These are phyloP conservation scores for Tothia fuscella DNA, from an alignment of 2,329 filamentous ascomycete genomes.

Conservation along the genomic window DNA sequence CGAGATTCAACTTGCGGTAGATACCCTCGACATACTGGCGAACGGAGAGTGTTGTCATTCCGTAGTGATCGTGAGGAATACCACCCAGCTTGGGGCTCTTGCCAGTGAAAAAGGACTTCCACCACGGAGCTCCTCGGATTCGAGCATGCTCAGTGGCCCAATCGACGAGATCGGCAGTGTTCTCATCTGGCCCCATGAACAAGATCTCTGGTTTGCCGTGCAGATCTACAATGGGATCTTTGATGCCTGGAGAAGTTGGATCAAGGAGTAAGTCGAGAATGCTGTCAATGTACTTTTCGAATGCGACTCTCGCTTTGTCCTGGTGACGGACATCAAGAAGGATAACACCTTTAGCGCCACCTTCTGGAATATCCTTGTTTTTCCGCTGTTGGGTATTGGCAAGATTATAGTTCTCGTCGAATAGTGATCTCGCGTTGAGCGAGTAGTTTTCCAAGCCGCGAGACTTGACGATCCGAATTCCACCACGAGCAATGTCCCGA, in stretches of 20 bases:
- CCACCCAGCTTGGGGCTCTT: slow-evolving; percentile 94
- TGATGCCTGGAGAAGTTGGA: slow-evolving; percentile 87
- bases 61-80: slow-evolving; percentile 91
- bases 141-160: slow-evolving; percentile 98
- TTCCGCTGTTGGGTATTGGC: slow-evolving; percentile 98
- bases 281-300: slow-evolving; percentile 99
- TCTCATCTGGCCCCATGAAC: slow-evolving; percentile 98
- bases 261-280: slow-evolving; percentile 90
- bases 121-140: slow-evolving; percentile 81
- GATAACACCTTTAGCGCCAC: slow-evolving; percentile 95
- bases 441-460: slow-evolving; percentile 89
- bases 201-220: slow-evolving; percentile 93
- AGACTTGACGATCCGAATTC: slow-evolving; percentile 97
- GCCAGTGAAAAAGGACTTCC: slow-evolving; percentile 99
- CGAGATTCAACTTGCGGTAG: slow-evolving; percentile 88
- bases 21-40: slow-evolving; percentile 94
- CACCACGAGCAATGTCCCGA: slow-evolving; percentile 90
- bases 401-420: slow-evolving; percentile 97
- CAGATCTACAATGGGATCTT: slow-evolving; percentile 93
- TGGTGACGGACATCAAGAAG: slow-evolving; percentile 89
- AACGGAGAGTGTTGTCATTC: slow-evolving; percentile 95
- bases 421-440: slow-evolving; percentile 92
- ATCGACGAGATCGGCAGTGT: slow-evolving; percentile 91
- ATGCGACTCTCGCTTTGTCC: slow-evolving; percentile 81
- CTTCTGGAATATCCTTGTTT: slow-evolving; percentile 99